Evolutionary conservation across 1,139 yeast species (phyloP), one percentile per base, ranked within the genome.

Genomic region (Zygosaccharomyces sapae): DNA sequence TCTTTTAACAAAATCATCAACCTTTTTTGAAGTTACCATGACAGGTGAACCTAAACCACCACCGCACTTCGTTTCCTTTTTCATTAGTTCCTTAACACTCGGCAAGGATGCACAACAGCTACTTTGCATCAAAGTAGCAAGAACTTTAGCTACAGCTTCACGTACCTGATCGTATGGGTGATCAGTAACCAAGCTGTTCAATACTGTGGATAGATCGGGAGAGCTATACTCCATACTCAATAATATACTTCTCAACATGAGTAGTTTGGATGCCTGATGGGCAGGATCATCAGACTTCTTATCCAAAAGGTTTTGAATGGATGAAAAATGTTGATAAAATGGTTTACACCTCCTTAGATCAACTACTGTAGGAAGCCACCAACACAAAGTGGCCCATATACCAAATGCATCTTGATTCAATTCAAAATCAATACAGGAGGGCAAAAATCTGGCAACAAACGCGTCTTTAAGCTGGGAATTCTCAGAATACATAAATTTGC

Each of bases 131-230:
- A 84, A 60, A 3, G 76, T 76, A 3, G 83, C 77, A 49, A 89
- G 65, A 24, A 85, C 70, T 3, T 80, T 72, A 0, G 94, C 95
- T 49, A 86, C 73, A 47, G 83, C 84, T 24, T 77, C 80, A 33
- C 97, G 75, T 3, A 89, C 89, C 10, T 80, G 80, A 50, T 83
- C 86, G 58, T 86, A 85, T n/a, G 84, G 83, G 61, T 86, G 88
- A 3, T 76, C 77, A 48, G 80, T 62, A 13, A 71, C 55, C 18
- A 71, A 70, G 52, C 76, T 67, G 0, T 74, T 68, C 38, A 83
- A 60, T 3, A 80, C 57, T 4, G 63, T 67, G 13, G 76, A 80
- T 5, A 81, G 71, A 20, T 75, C 67, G 22, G 80, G 79, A 48
- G 74, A 76, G 51, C 79, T 75, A 80, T 88, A 83, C 3, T 81